Conservation (phyloP, 371 early-diverging fungal genomes). For the Mortierella sp. region DNA sequence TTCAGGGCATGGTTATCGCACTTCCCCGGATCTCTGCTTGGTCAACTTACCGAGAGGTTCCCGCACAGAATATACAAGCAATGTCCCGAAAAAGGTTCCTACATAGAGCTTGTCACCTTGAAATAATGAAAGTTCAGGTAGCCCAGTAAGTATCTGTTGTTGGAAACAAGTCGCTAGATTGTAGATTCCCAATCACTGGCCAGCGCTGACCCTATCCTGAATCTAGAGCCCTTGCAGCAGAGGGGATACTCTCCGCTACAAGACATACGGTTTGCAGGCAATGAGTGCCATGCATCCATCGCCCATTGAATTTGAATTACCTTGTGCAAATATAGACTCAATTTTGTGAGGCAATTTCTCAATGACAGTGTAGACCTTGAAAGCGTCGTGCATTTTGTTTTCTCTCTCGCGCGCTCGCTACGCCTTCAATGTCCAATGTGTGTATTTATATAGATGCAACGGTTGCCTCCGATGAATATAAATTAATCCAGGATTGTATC, state of each 20-base stretch:
- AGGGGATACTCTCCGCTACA: too few species aligned
- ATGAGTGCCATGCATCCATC: neutral
- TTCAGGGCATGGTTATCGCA: neutral
- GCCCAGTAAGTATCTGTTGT: neutral
- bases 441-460: neutral
- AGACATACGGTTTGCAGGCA: too few species aligned
- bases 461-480: neutral
- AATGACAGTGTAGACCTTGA: conserved; percentile 76
- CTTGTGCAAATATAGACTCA: conserved; percentile 76
- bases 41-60: conserved; percentile 70
- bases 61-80: conserved; percentile 77
- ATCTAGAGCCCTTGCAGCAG: too few species aligned
- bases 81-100: conserved; percentile 78
- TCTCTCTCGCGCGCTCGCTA: neutral
- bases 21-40: neutral
- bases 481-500: neutral
- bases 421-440: neutral
- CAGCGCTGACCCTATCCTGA: too few species aligned
- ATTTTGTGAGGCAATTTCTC: conserved; percentile 70
- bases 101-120: conserved; percentile 80
- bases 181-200: too few species aligned
- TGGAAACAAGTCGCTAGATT: neutral
- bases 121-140: neutral
- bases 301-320: conserved; percentile 39
- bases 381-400: conserved; percentile 71